These are phyloP conservation scores for Apiospora marii DNA, from an alignment of 2,329 filamentous ascomycete genomes.

Conservation along the genomic window DNA sequence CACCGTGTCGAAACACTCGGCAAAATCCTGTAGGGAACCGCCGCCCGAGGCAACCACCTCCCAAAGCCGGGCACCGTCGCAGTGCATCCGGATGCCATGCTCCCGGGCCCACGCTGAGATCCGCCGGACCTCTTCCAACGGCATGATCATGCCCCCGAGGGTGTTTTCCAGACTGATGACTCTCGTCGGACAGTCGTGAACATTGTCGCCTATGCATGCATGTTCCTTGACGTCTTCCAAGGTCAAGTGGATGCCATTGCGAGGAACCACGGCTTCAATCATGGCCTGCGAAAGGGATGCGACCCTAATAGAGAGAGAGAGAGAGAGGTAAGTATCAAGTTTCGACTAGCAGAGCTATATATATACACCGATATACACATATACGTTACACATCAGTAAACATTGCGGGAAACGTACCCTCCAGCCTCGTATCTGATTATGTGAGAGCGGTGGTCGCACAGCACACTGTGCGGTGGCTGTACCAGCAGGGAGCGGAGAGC, in stretches of 20 bases:
- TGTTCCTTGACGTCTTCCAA: slow-evolving; percentile 49
- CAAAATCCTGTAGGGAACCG: slow-evolving; percentile 51
- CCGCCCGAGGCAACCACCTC: slow-evolving; percentile 55
- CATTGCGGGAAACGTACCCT: slow-evolving; percentile 39
- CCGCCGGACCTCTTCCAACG: slow-evolving; percentile 42
- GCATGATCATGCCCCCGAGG: slow-evolving; percentile 46
- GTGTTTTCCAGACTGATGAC: slow-evolving; percentile 54
- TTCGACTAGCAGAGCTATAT: neutral
- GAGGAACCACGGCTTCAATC: slow-evolving; percentile 53
- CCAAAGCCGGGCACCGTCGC: slow-evolving; percentile 61
- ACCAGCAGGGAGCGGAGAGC: slow-evolving; percentile 74
- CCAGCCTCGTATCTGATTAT: slow-evolving; percentile 67
- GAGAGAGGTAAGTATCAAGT: neutral
- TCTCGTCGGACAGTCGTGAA: slow-evolving; percentile 51
- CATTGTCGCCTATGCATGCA: slow-evolving; percentile 49
- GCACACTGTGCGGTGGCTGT: slow-evolving; percentile 74
- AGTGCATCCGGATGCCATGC: slow-evolving; percentile 54
- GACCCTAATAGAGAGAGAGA: slow-evolving; percentile 43
- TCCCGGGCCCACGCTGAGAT: slow-evolving; percentile 44
- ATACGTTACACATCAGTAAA: too few relatives aligned
- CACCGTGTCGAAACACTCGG: slow-evolving; percentile 56
- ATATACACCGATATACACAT: neutral
- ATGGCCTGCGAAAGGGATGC: slow-evolving; percentile 71
- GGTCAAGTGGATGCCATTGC: slow-evolving; percentile 50
- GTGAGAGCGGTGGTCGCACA: slow-evolving; percentile 74